phyloP scores from a whole-genome alignment of 2,329 filamentous ascomycete species.

The Chaetomiaceae sp. region DNA sequence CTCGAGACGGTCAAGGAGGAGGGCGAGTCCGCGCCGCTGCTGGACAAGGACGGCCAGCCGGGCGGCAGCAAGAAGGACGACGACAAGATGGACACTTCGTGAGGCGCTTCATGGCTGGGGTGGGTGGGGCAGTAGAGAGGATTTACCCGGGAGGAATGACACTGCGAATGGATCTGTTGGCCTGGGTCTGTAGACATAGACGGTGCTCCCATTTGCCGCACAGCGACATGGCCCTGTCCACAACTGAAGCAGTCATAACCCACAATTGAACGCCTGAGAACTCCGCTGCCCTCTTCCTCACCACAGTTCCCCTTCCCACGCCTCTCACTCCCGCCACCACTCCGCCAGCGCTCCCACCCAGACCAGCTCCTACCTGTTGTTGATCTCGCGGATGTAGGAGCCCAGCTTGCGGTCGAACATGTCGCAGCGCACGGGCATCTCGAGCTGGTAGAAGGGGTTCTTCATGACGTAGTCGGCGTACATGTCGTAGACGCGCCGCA shows the following conservation, averaged over 20 bases:
- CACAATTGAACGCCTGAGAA: background rate
- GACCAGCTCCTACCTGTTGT: constrained; percentile 41
- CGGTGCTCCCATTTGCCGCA: constrained; percentile 6
- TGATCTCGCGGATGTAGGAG: constrained; percentile 71
- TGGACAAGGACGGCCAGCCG: constrained; percentile 58
- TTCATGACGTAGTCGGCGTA: constrained; percentile 99
- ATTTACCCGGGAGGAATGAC: background rate
- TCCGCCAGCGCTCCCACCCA: constrained; percentile 19
- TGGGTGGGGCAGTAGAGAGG: background rate
- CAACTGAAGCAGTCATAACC: background rate
- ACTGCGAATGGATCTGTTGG: background rate
- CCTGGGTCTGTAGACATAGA: constrained; percentile 14
- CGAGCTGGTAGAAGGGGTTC: constrained; percentile 96
- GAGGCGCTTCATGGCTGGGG: constrained; percentile 20
- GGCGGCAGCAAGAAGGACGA: constrained; percentile 51
- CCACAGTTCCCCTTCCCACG: background rate
- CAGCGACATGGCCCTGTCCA: background rate
- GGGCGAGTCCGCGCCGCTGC: constrained; percentile 52
- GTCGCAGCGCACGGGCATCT: constrained; percentile 95
- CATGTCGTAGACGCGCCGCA: constrained; percentile 83
- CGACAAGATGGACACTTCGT: constrained; percentile 84
- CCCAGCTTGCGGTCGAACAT: constrained; percentile 84
- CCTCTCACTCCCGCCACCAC: background rate
- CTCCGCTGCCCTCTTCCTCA: background rate
- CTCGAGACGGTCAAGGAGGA: constrained; percentile 78